Base-by-base conservation (phyloP, 495 filamentous ascomycete genomes). In the Niebla homalea region DNA sequence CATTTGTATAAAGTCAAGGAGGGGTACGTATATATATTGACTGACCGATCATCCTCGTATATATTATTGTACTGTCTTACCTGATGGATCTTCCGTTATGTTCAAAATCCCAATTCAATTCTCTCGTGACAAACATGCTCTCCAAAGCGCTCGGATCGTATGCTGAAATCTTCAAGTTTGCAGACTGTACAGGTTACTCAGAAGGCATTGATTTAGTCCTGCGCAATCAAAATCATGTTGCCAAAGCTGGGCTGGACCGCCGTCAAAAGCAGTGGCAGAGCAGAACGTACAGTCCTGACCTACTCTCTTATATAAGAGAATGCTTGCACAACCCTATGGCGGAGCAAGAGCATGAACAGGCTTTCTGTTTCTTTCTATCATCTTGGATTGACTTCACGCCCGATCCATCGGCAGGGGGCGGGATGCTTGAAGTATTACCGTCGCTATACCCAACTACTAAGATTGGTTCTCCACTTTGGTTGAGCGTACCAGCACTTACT, bases 181-280 rank as follows among this genome's bases (percentile, higher is more conserved):
- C 4, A 41, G 39, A 40, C 16, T 57, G 53, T 22, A 40, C 52
- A 1, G 56, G 56, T 15, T 55, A 58, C 19, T 18, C 22, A 1
- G 52, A 58, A 45, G 56, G 56, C 16, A 44, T 58, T 25, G 56
- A 58, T 29, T 38, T 58, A 4, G 52, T 58, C 12, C 37, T 58
- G 22, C 48, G 56, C 14, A 12, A 47, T 12, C 56, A 58, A 35
- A 58, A 55, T 16, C 14, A 41, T 8, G 19, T 32, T 25, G 56
- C 56, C 20, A 55, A 55, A 29, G 42, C 53, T 32, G 38, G 29
- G 6, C 49, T 50, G 1, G 45, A 55, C 18, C 22, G 53, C 23
- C 56, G 49, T 38, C 54, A 56, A 39, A 46, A 46, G 22, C 26
- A 35, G 2, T 16, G 8, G n/a, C 43, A 46, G 25, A 46, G 36